These are phyloP conservation scores for Lolium perenne DNA, from an alignment of 176 grass and related monocot genomes.

Conservation along the genomic window DNA sequence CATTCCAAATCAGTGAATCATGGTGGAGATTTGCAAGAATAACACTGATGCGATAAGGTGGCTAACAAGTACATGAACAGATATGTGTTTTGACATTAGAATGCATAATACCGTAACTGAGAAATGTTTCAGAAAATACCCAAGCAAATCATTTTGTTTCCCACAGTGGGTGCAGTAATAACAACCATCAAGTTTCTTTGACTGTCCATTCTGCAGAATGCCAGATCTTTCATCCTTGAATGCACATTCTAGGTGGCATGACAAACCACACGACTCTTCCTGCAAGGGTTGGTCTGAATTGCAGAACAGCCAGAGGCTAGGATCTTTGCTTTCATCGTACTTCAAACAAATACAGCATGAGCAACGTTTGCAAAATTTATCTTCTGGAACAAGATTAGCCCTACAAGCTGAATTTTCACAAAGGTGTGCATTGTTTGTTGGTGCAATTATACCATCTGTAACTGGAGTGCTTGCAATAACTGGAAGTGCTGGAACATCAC, in stretches of 20 bases:
- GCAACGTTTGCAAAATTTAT: conserved; percentile 62
- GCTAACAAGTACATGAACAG: conserved; percentile 2
- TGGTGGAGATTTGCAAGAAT: neutral
- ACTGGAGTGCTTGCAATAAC: conserved; percentile 24
- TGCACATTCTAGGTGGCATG: conserved; percentile 68
- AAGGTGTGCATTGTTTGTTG: conserved; percentile 34
- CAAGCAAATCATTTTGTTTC: conserved; percentile 65
- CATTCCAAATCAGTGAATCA: neutral
- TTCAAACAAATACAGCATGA: conserved; percentile 69
- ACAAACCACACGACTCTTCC: conserved; percentile 54
- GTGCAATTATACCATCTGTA: conserved; percentile 34
- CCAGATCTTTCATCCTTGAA: conserved; percentile 51
- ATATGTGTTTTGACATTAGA: conserved; percentile 8
- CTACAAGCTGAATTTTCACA: conserved; percentile 74
- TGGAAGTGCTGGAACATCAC: conserved; percentile 41
- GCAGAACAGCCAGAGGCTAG: conserved; percentile 66
- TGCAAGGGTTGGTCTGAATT: conserved; percentile 48
- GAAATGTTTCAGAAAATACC: conserved; percentile 49
- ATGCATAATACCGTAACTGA: conserved; percentile 10
- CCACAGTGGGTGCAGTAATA: conserved; percentile 57
- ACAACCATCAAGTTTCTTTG: conserved; percentile 59
- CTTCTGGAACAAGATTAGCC: conserved; percentile 50
- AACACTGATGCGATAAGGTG: conserved; percentile 28
- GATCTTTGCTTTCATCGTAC: conserved; percentile 72
- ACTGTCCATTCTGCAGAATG: conserved; percentile 51